These are phyloP conservation scores for Parastagonospora avenae DNA, from an alignment of 2,329 filamentous ascomycete species.

Conservation along the genomic window DNA sequence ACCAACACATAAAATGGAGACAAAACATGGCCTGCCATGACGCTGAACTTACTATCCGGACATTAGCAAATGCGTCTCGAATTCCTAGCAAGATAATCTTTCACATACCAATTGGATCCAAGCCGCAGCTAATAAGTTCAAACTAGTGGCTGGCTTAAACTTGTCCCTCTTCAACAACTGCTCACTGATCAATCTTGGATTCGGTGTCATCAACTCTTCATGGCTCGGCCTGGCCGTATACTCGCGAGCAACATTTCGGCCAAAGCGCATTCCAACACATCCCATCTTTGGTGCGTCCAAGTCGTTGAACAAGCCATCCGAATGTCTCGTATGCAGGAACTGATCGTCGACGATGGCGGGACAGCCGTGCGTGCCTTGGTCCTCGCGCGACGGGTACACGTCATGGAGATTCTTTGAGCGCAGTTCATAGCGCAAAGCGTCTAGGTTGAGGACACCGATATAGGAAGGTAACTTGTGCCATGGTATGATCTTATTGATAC, in stretches of 20 bases:
- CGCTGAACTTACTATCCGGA: neutral
- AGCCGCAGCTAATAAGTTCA: constrained; percentile 55
- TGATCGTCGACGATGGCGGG: constrained; percentile 39
- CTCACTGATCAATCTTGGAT: constrained; percentile 52
- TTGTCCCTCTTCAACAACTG: constrained; percentile 49
- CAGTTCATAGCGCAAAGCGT: constrained; percentile 50
- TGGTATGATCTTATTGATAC: constrained; percentile 47
- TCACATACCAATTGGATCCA: constrained; percentile 53
- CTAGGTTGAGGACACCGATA: constrained; percentile 51
- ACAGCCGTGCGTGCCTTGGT: constrained; percentile 43
- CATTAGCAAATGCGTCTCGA: too few species aligned
- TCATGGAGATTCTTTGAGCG: constrained; percentile 53
- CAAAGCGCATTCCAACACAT: constrained; percentile 53
- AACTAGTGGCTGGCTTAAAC: constrained; percentile 53
- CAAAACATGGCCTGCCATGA: constrained; percentile 23
- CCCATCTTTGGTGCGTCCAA: constrained; percentile 52
- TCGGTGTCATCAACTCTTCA: constrained; percentile 52
- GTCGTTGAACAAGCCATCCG: constrained; percentile 53
- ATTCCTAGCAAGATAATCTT: too few species aligned
- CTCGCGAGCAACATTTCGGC: constrained; percentile 51
- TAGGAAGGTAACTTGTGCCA: constrained; percentile 53
- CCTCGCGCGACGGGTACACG: constrained; percentile 45
- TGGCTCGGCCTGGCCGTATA: constrained; percentile 46
- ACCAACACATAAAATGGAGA: constrained; percentile 10
- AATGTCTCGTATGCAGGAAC: constrained; percentile 47